Percentiles rank a stretch among this genome's conserved stretches.
These are phyloP conservation scores for Leptographium radiaticola DNA, from an alignment of 2,329 filamentous ascomycete species.

Conservation along the genomic window DNA sequence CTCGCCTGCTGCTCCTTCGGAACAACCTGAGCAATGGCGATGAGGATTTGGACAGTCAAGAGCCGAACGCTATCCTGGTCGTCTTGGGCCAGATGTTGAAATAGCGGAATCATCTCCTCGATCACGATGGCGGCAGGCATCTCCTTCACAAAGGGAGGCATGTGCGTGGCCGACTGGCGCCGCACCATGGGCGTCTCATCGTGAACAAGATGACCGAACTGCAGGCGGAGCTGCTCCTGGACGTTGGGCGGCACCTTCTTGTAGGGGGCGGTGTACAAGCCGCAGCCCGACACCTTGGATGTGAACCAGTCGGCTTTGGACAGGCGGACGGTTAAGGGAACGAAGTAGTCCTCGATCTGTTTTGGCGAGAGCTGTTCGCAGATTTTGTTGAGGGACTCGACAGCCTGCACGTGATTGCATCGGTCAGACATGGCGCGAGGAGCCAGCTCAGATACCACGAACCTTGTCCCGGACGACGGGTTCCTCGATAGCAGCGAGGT, in stretches of 20 bases:
- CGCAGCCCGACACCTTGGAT: constrained; percentile 95
- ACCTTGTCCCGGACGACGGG: constrained; percentile 97
- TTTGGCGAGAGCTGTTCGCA: constrained; percentile 80
- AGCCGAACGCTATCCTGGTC: constrained; percentile 96
- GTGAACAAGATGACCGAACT: constrained; percentile 86
- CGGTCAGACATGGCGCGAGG: neutral
- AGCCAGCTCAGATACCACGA: constrained; percentile 14
- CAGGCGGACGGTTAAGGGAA: constrained; percentile 86
- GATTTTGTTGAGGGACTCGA: constrained; percentile 99
- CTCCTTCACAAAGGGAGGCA: constrained; percentile 95
- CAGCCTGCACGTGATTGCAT: constrained; percentile 48
- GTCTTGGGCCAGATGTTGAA: constrained; percentile 90
- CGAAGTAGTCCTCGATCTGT: constrained; percentile 95
- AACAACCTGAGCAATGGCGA: constrained; percentile 91
- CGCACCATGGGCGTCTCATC: constrained; percentile 99
- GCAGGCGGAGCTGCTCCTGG: constrained; percentile 82
- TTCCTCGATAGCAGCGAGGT: constrained; percentile 96
- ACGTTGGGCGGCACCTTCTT: constrained; percentile 76
- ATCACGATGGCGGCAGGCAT: constrained; percentile 87
- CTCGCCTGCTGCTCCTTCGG: constrained; percentile 97
- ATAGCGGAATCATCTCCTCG: constrained; percentile 97
- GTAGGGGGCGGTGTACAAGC: constrained; percentile 88
- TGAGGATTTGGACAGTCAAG: constrained; percentile 90
- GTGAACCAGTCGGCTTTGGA: constrained; percentile 99
- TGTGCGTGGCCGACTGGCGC: constrained; percentile 88